Evolutionary conservation across 208 protist genomes (phyloP), one percentile per base, ranked within the genome.

Genomic region (Leishmania guyanensis): DNA sequence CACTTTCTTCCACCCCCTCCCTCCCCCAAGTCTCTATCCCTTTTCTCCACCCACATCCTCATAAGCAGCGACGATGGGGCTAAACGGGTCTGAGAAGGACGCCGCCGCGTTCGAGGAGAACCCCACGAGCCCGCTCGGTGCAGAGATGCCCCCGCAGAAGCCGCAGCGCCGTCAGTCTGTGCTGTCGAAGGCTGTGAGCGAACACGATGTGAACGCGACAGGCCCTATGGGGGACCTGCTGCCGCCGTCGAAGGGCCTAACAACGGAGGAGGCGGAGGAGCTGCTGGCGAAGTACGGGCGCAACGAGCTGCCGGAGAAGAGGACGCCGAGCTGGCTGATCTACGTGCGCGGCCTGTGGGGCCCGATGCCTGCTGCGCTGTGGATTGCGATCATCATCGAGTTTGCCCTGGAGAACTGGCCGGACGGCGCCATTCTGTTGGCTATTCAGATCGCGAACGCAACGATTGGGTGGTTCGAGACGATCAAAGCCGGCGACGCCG

Each of bases 391-490:
- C 75, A 90, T 96, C 62, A 96, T 97, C 81, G 91, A 96, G 86
- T 96, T 97, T 80, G 90, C 91, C 26, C 90, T 98, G 56, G 66
- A 95, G 85, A 95, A 98, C 84, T 98, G 89, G 85, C 86, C 94
- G 56, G 95, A 98, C 83, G 92, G 89, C 54, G 92, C 88, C 54
- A 93, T 98, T 87, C 86, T 98, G 65, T 89, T 97, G 71, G 88
- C 86, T 64, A 94, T 97, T 75, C 91, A 94, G 86, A 89, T 97
- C 53, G 92, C 90, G 22, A 97, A 96, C 78, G 93, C 92, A 50
- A 90, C 84, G 26, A 94, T 96, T 80, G 92, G 89, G 48, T 99
- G 94, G 86, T 97, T 92, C 82, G 97, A 99, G 88, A 98, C 98
- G 56, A 92, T 92, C 26, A 98, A 95, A 66, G 97, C 98, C 43